Conservation (phyloP, 2,329 filamentous ascomycete species). For the Orbilia quercus region DNA sequence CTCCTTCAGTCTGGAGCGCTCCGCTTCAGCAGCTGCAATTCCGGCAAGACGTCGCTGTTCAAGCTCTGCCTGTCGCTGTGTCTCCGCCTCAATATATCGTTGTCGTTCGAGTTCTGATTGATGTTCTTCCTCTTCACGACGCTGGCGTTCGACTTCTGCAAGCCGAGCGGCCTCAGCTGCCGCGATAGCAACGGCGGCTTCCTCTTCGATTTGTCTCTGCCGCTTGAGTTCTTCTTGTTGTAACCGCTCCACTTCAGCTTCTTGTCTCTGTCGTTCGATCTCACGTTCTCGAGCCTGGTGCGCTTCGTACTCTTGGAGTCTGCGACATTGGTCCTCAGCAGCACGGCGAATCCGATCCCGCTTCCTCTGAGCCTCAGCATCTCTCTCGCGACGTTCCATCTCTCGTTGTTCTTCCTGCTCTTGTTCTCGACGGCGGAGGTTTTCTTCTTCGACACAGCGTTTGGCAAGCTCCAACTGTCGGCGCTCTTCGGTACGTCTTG, state of each 20-base stretch:
- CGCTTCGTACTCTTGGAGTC: constrained; percentile 46
- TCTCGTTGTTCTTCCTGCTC: constrained; percentile 53
- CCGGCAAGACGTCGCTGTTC: constrained; percentile 45
- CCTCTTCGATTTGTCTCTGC: constrained; percentile 37
- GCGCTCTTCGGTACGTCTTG: constrained; percentile 42
- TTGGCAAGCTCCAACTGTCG: constrained; percentile 48
- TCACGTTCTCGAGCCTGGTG: constrained; percentile 49
- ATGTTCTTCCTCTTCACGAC: constrained; percentile 40
- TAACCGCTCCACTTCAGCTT: constrained; percentile 40
- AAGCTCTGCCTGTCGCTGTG: constrained; percentile 42
- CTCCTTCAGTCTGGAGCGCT: constrained; percentile 41
- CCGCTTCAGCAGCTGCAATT: constrained; percentile 44
- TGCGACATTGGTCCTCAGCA: constrained; percentile 34
- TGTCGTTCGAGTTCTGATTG: constrained; percentile 43
- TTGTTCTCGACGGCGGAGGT: constrained; percentile 47
- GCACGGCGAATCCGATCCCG: constrained; percentile 51
- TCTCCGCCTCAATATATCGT: constrained; percentile 30
- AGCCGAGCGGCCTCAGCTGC: constrained; percentile 46
- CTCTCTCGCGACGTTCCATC: constrained; percentile 48
- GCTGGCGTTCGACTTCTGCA: constrained; percentile 42
- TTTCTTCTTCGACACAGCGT: constrained; percentile 53
- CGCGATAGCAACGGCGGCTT: constrained; percentile 41
- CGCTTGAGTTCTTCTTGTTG: constrained; percentile 38
- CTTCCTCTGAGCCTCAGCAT: constrained; percentile 45
- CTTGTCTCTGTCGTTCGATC: constrained; percentile 49